Evolutionary conservation across 2,329 filamentous ascomycete genomes (phyloP).

Genomic region (Simplicillium aogashimaense): DNA sequence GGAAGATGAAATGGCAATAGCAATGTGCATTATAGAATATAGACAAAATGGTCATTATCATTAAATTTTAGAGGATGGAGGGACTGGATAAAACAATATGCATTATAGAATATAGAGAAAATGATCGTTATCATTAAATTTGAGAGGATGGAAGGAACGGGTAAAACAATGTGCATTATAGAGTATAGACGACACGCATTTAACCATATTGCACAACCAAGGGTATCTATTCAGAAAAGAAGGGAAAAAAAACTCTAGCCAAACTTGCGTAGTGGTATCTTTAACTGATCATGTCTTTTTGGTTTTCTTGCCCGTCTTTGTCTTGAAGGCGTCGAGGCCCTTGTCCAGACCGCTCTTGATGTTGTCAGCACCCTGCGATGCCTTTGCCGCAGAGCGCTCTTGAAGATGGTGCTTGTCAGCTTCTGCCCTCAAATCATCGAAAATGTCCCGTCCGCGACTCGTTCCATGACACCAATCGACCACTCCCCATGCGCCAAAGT

Average conservation of each 20-base stretch:
- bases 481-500: slow-evolving; percentile 52
- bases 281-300: not conserved
- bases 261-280: not conserved
- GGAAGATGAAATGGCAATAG: slow-evolving; percentile 26
- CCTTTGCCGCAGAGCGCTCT: slow-evolving; percentile 24
- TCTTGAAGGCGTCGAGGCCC: slow-evolving; percentile 17
- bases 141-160: slow-evolving; percentile 5
- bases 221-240: no score
- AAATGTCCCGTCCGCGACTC: slow-evolving; percentile 37
- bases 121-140: not conserved
- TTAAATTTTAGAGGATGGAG: slow-evolving; percentile 2
- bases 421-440: slow-evolving; percentile 45
- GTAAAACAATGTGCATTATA: not conserved
- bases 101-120: no score
- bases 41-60: not conserved
- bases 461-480: slow-evolving; percentile 53
- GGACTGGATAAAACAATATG: no score
- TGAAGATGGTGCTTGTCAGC: slow-evolving; percentile 45
- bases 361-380: slow-evolving; percentile 19
- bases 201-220: no score
- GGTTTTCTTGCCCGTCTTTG: slow-evolving; percentile 10
- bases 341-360: slow-evolving; percentile 22
- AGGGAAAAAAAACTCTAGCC: no score
- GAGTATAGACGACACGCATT: no score
- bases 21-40: not conserved